These are phyloP conservation scores for Colletotrichum shisoi DNA, from an alignment of 2,329 filamentous ascomycete genomes.

Conservation along the genomic window DNA sequence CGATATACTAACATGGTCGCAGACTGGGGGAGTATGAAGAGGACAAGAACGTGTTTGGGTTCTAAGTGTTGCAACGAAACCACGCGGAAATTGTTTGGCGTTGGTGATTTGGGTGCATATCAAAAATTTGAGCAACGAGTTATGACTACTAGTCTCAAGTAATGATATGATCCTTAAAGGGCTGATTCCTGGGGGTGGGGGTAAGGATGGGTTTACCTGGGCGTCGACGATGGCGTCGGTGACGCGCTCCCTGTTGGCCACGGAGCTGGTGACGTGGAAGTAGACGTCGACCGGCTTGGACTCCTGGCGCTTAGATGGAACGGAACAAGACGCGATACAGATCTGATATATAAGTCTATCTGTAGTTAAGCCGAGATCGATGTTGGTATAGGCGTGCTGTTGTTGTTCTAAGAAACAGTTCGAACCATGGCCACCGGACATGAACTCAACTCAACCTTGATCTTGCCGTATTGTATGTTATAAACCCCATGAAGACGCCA, in stretches of 20 bases:
- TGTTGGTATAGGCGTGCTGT: background rate
- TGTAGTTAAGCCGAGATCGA: background rate
- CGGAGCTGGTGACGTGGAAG: slow-evolving; percentile 61
- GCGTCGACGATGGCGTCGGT: slow-evolving; percentile 22
- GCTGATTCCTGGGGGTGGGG: no score
- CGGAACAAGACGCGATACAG: background rate
- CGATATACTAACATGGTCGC: slow-evolving; percentile 7
- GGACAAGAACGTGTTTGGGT: slow-evolving; percentile 56
- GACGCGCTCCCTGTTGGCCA: slow-evolving; percentile 49
- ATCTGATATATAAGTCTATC: background rate
- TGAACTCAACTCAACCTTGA: background rate
- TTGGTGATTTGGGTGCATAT: background rate
- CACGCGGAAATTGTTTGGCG: background rate
- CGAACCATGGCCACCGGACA: no score
- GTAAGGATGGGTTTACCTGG: slow-evolving; percentile 9
- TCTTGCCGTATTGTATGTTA: background rate
- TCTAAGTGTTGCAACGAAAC: slow-evolving; percentile 41
- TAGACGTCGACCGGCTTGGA: slow-evolving; percentile 48
- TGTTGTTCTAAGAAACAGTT: background rate
- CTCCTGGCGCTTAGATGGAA: slow-evolving; percentile 25
- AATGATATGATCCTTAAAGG: background rate
- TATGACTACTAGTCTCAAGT: background rate
- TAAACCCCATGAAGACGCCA: background rate
- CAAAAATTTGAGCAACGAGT: no score
- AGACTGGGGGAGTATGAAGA: slow-evolving; percentile 55